A percentile compares a stretch with the other conserved stretches of the same genome.
These are phyloP conservation scores for Drechslerella stenobrocha DNA, from an alignment of 2,329 filamentous ascomycete species.

Conservation along the genomic window DNA sequence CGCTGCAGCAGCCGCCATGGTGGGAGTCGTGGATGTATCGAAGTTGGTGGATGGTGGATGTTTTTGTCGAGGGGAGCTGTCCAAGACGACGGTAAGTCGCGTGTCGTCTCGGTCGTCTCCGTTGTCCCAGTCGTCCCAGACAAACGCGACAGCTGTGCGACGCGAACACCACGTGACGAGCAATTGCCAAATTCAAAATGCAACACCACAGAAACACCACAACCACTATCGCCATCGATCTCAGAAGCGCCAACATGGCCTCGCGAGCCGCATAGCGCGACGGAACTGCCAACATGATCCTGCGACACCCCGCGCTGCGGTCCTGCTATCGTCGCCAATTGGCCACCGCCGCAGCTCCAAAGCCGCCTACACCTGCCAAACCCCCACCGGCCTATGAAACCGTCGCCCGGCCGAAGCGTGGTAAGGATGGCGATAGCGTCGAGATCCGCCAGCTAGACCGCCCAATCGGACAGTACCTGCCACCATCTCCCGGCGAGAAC, in stretches of 20 bases:
- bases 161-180: not conserved
- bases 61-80: not conserved
- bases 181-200: not conserved
- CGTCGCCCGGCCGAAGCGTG: constrained; percentile 29
- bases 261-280: too few relatives aligned
- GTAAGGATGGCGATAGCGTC: constrained; percentile 5
- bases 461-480: constrained; percentile 77
- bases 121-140: not conserved
- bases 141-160: not conserved
- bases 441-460: constrained; percentile 61
- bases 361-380: constrained; percentile 5
- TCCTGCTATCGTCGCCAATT: constrained; percentile 20
- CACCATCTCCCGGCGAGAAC: constrained; percentile 79
- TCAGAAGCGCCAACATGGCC: too few relatives aligned
- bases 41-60: not conserved
- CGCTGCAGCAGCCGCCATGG: constrained; percentile 19
- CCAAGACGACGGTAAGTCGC: not conserved
- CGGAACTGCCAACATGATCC: constrained; percentile 40
- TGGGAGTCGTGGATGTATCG: not conserved
- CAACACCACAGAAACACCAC: not conserved
- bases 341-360: constrained; percentile 11
- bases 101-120: not conserved
- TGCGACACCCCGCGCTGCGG: constrained; percentile 17
- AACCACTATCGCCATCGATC: too few relatives aligned
- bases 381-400: constrained; percentile 20